These are phyloP conservation scores for Escovopsis sp. DNA, from an alignment of 2,329 filamentous ascomycete species.

Conservation along the genomic window DNA sequence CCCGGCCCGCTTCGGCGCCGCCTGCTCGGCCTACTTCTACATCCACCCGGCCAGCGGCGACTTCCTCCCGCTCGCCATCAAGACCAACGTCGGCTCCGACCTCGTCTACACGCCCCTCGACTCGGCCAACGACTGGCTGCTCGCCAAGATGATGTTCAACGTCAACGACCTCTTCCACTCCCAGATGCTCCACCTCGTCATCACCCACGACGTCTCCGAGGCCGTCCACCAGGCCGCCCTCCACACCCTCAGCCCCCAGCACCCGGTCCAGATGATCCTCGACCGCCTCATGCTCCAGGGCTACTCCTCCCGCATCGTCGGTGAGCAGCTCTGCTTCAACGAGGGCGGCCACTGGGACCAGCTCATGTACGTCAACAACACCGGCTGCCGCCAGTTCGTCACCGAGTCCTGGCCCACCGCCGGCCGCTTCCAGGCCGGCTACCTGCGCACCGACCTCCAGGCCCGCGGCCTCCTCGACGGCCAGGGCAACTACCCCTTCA, in stretches of 20 bases:
- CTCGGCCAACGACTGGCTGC: constrained; percentile 28
- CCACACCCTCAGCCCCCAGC: constrained; percentile 28
- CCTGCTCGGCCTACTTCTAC: constrained; percentile 33
- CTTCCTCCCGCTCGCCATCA: constrained; percentile 33
- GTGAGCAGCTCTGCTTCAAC: constrained; percentile 12
- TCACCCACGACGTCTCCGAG: constrained; percentile 29
- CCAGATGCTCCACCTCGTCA: constrained; percentile 28
- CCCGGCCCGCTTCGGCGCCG: constrained; percentile 21
- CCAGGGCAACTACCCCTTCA: constrained; percentile 20
- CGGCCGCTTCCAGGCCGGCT: constrained; percentile 22
- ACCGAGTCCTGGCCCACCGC: constrained; percentile 14
- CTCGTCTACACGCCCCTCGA: constrained; percentile 32
- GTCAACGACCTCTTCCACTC: constrained; percentile 31
- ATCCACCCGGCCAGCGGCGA: constrained; percentile 23
- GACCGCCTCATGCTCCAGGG: constrained; percentile 17
- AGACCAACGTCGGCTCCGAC: constrained; percentile 24
- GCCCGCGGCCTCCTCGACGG: constrained; percentile 25
- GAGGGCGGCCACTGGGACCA: constrained; percentile 15
- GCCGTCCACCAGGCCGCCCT: constrained; percentile 29
- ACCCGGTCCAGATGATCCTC: constrained; percentile 27
- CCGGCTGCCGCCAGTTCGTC: constrained; percentile 14
- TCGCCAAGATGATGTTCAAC: constrained; percentile 36
- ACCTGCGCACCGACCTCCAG: constrained; percentile 23
- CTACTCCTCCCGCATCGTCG: constrained; percentile 9
- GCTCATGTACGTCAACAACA: constrained; percentile 17